Evolutionary conservation across 2,329 filamentous ascomycete genomes (phyloP), one percentile per base, ranked within the genome.

Genomic region (Zalaria obscura): DNA sequence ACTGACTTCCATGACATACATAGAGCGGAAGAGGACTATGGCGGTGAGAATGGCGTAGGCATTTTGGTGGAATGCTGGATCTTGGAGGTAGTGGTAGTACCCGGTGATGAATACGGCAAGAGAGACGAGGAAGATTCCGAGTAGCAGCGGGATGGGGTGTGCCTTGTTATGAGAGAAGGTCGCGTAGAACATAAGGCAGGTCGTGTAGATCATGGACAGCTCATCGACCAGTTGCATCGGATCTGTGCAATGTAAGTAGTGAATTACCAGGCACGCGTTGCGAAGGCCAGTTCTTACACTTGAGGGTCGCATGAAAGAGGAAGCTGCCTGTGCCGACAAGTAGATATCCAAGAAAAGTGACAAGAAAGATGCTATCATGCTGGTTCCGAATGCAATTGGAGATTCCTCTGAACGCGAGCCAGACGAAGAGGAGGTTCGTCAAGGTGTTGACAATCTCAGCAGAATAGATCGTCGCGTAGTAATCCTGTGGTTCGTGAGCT

Each of bases 401-500:
- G 47, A 91, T 75, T 25, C 88, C 88, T 55, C 80, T 81, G 49
- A 76, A 63, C 5, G 85, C 85, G 18, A 93, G 72, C 59, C 72
- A 83, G 51, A 93, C 69, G 60, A 94, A 94, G 25, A 91, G 65
- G 3, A 83, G 58, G 58, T 94, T 94, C 29, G 86, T 94, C 28
- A 88, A 53, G 3, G 84, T 83, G 56, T 81, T 89, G 55, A 86
- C 74, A 36, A 88, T 76, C 56, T 88, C 83, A 31, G 83, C 83
- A 36, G 77, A 73, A 55, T 87, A 88, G 35, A 73, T 68, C 3
- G 81, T 87, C 32, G 80, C 76, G 65, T 81, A 81, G 61, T 83
- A 83, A 48, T 85, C 82, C 75, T 87, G 65, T 18, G 2, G 18
- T 18, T 51, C 11, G 25, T 42, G 37, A 27, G 32, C 34, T 35